Percentiles rank a stretch among this genome's conserved stretches.
Conservation (phyloP, 805 yeast species). For the Candida alai region DNA sequence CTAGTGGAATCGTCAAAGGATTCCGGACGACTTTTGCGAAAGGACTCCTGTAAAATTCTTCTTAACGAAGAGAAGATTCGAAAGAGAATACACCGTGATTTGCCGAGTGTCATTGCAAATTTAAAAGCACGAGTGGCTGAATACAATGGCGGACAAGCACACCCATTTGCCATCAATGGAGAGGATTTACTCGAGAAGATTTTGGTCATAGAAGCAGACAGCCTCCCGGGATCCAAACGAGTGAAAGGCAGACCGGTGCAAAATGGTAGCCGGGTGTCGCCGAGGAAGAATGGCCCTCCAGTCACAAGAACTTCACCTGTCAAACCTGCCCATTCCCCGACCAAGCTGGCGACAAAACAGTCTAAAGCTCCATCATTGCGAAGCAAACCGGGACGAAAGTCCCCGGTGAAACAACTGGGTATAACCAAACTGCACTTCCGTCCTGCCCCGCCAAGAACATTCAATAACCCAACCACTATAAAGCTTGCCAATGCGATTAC, state of each 20-base stretch:
- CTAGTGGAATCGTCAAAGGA: conserved; percentile 72
- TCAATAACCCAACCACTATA: conserved; percentile 11
- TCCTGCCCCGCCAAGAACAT: conserved; percentile 3
- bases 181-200: conserved; percentile 42
- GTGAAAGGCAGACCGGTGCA: neutral
- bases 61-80: conserved; percentile 77
- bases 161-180: conserved; percentile 41
- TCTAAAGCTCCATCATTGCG: too few relatives aligned
- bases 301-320: conserved; percentile 10
- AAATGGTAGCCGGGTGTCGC: neutral
- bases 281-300: neutral
- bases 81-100: conserved; percentile 57
- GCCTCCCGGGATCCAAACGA: too few relatives aligned
- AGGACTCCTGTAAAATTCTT: conserved; percentile 74
- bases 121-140: conserved; percentile 44
- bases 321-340: conserved; percentile 2
- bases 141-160: conserved; percentile 39
- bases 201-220: conserved; percentile 27
- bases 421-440: conserved; percentile 7
- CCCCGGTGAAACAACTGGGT: conserved; percentile 10
- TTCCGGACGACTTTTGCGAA: conserved; percentile 70
- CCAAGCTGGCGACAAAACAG: conserved; percentile 1
- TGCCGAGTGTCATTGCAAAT: conserved; percentile 59
- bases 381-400: conserved; percentile 4
- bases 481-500: conserved; percentile 12